Base-by-base conservation (phyloP, 805 yeast species). In the Suhomyces sp. region DNA sequence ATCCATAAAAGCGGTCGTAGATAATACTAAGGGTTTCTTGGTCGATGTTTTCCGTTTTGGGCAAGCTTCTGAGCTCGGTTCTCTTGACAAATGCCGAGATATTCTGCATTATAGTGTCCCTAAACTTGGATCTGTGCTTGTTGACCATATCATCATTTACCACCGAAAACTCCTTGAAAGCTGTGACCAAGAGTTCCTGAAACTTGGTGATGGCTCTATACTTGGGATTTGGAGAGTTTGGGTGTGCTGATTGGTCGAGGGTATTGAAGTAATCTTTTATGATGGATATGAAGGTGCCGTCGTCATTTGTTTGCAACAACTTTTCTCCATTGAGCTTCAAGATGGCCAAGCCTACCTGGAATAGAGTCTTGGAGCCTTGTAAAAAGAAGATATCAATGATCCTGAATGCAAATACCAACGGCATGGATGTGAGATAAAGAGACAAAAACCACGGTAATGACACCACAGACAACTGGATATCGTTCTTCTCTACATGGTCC, bases 361-460 rank as follows among this genome's bases (percentile, higher is more conserved):
- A 96, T 23, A 94, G 73, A 0, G 94, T 87, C 58, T 85, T 85
- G 2, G 96, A 85, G 0, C 99, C 99, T 67, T 91, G 91, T 52
- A 89, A 77, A 67, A 94, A 88, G 64, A 94, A 86, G 22, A 91
- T 87, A 68, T 94, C 99, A 62, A 93, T 79, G 46, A 94, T 88
- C 67, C 98, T 77, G 62, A 91, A 89, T 2, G 99, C 97, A 71
- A 84, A 93, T 5, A 91, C 91, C 59, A 94, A 73, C 0, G 99
- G 99, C 96, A 94, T 91, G 0, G 97, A 86, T 60, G 88, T 92
- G 59, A 93, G 80, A 68, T 89, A 94, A 40, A 94, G 72, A 0
- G 97, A 90, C 50, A 94, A 73, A 65, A 94, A 94, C 99, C 99
- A 94, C 2, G 99, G 98, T 44, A 94, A 73, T 0, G 97, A 90